A percentile compares a stretch with the other conserved stretches of the same genome.
These are phyloP conservation scores for Lomentospora prolificans DNA, from an alignment of 2,329 filamentous ascomycete genomes.

Conservation along the genomic window DNA sequence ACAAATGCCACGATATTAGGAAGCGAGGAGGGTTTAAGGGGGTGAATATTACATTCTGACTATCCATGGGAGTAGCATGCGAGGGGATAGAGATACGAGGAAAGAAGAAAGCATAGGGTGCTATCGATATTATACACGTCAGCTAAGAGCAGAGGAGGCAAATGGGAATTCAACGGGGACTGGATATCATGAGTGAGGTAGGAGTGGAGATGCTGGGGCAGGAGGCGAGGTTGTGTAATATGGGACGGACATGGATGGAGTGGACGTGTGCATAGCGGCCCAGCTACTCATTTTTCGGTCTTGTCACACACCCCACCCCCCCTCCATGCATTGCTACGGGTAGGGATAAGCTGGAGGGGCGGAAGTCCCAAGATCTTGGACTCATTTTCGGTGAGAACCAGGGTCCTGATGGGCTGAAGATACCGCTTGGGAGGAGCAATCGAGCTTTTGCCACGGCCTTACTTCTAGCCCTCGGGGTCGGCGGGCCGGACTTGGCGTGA, in stretches of 20 bases:
- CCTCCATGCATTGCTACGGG: not conserved
- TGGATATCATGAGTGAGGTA: too few species aligned
- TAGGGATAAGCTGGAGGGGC: not conserved
- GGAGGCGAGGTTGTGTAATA: not conserved
- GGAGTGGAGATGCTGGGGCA: not conserved
- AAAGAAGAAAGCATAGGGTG: not conserved
- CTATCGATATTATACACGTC: not conserved
- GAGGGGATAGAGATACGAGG: not conserved
- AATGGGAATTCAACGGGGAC: too few species aligned
- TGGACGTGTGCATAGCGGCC: not conserved
- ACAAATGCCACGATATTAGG: too few species aligned
- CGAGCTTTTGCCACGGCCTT: conserved; percentile 3
- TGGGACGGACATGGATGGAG: not conserved
- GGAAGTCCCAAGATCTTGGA: conserved; percentile 1
- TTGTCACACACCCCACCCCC: not conserved
- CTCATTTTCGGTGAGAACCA: conserved; percentile 7
- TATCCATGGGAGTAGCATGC: not conserved
- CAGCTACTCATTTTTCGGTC: not conserved
- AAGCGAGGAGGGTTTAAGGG: not conserved
- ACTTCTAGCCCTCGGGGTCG: not conserved
- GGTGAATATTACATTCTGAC: not conserved
- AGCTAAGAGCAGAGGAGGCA: not conserved
- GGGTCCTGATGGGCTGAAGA: conserved; percentile 7
- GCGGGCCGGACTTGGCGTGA: conserved; percentile 8
- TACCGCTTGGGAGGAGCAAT: not conserved